Base-by-base conservation (phyloP, 768 basidiomycete species). In the Russula foetens region DNA sequence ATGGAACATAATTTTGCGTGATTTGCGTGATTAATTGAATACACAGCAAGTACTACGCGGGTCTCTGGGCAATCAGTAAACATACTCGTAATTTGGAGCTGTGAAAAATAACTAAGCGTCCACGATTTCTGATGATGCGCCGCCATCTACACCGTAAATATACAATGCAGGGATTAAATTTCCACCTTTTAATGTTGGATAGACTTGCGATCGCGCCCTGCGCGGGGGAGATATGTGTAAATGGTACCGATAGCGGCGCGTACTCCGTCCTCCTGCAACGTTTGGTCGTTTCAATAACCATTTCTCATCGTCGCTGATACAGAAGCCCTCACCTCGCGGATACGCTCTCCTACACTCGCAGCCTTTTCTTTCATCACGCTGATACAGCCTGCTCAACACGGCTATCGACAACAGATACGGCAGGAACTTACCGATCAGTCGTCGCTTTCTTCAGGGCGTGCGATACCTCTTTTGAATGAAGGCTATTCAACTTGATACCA, bases 331-430 rank as follows among this genome's bases (percentile, higher is more conserved):
- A 75, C 77, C 35, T 69, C 49, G 26, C 78, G 69, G 39, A 80
- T 77, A 63, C 71, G 73, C 63, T 76, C 74, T 17, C 79, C 79
- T 17, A 79, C 71, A 51, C 72, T 68, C 7, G 75, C 75, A 6
- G 85, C 84, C 60, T 79, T 84, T 70, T 84, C 82, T 58, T 78
- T 82, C 81, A 86, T 85, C 46, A 77, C 70, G 11, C 78, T 81
- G 63, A 35, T 29, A 53, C 3, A 49, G 38, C n/a, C 55, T n/a
- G 23, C 44, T 56, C 21, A 52, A 14, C 11, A 44, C 11, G 6
- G 29, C 1, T 6, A 23, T 31, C 15, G 9, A 31, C 7, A 51
- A 33, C 14, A n/a, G 33, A 28, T 19, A 53, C 19, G 26, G 43
- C 28, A 17, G 28, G 44, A 15, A 69, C 79, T 64, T 62, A 82